Evolutionary conservation across 371 early-diverging fungal species (phyloP).

Genomic region (Rhizomucor miehei): DNA sequence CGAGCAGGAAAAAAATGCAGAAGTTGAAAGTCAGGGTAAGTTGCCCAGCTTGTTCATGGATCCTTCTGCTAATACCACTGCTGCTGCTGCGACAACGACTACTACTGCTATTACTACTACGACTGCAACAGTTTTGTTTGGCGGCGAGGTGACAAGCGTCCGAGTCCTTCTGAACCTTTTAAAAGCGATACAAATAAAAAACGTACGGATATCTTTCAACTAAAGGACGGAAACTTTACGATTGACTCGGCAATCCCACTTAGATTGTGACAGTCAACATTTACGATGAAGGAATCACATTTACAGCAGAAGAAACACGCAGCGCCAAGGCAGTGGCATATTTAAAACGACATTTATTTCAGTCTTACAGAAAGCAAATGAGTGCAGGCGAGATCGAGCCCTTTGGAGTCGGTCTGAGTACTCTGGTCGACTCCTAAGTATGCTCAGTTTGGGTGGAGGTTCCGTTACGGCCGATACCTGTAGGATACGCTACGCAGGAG

Average conservation of each 20-base stretch:
- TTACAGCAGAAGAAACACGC: slow-evolving; percentile 28
- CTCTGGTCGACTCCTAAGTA: slow-evolving; percentile 28
- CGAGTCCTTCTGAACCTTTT: slow-evolving; percentile 4
- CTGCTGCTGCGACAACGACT: too few species aligned
- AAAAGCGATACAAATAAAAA: slow-evolving; percentile 12
- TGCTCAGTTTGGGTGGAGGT: slow-evolving; percentile 10
- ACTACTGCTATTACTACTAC: background rate
- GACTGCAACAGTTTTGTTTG: background rate
- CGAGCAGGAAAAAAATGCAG: background rate
- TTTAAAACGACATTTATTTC: slow-evolving; percentile 29
- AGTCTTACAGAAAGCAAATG: slow-evolving; percentile 13
- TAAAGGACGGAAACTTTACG: background rate
- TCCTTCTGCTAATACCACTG: too few species aligned
- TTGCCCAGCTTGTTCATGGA: background rate
- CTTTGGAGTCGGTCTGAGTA: slow-evolving; percentile 27
- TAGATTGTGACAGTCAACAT: slow-evolving; percentile 29
- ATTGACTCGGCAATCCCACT: background rate
- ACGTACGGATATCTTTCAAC: background rate
- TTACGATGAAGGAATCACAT: slow-evolving; percentile 34
- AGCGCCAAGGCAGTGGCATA: slow-evolving; percentile 34
- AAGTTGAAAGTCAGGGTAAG: background rate
- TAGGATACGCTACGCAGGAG: slow-evolving; percentile 26
- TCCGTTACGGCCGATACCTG: slow-evolving; percentile 20
- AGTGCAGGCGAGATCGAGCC: slow-evolving; percentile 11
- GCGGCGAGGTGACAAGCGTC: slow-evolving; percentile 7